Percentiles rank a stretch among this genome's conserved stretches.
phyloP scores from a whole-genome alignment of 768 basidiomycete genomes.

The Xanthoconium stramineum region DNA sequence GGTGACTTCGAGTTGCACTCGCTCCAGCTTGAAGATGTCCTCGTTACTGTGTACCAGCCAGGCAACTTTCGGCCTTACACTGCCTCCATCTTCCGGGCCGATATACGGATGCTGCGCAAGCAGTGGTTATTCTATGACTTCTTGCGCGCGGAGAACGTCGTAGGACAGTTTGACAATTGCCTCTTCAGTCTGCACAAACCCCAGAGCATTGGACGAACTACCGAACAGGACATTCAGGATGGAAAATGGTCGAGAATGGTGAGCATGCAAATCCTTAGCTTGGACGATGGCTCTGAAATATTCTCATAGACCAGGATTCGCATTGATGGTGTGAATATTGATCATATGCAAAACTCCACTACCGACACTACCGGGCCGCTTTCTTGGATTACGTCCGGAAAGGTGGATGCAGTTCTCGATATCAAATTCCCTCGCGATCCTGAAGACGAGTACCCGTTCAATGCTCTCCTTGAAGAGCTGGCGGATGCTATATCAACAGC shows the following conservation, averaged over 20 bases:
- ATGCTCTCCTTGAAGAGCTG: conserved; percentile 84
- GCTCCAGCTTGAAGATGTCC: conserved; percentile 86
- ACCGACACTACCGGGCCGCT: conserved; percentile 79
- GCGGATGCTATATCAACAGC: conserved; percentile 80
- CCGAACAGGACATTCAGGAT: conserved; percentile 79
- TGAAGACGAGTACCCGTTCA: conserved; percentile 65
- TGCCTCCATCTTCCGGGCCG: conserved; percentile 90
- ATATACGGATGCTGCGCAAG: conserved; percentile 79
- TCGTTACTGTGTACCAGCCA: conserved; percentile 94
- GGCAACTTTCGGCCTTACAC: conserved; percentile 89
- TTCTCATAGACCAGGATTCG: conserved; percentile 79
- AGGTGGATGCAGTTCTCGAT: conserved; percentile 94
- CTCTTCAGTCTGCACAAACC: conserved; percentile 94
- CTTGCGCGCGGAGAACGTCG: conserved; percentile 84
- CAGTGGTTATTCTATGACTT: conserved; percentile 97
- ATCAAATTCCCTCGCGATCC: conserved; percentile 93
- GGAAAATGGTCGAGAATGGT: conserved; percentile 90
- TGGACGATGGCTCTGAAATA: background rate
- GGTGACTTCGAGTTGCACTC: conserved; percentile 93
- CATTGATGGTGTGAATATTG: conserved; percentile 95
- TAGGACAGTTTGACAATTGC: conserved; percentile 98
- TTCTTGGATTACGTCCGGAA: conserved; percentile 97
- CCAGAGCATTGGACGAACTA: conserved; percentile 91
- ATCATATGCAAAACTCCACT: conserved; percentile 85
- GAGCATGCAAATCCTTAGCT: conserved; percentile 19